phyloP scores from a whole-genome alignment of 2,329 filamentous ascomycete genomes.

The Coleophoma cylindrospora region DNA sequence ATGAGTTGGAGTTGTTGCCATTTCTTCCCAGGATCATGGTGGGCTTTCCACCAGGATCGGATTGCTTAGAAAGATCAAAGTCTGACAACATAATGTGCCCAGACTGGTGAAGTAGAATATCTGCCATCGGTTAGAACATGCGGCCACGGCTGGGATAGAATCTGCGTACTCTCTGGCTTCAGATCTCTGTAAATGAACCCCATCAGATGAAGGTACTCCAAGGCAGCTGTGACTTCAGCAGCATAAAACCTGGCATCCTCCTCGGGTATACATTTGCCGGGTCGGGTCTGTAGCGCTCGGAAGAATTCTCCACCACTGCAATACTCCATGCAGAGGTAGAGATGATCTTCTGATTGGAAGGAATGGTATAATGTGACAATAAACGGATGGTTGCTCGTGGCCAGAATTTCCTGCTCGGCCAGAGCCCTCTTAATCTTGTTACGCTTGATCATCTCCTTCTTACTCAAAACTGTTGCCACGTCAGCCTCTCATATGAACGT shows the following conservation, averaged over 20 bases:
- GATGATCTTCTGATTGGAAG: conserved; percentile 96
- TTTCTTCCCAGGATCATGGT: conserved; percentile 92
- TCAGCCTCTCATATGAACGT: conserved; percentile 9
- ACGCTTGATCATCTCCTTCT: conserved; percentile 99
- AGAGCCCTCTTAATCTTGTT: conserved; percentile 99
- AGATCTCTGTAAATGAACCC: conserved; percentile 98
- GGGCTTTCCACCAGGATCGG: conserved; percentile 88
- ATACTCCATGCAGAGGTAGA: conserved; percentile 99
- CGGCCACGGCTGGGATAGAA: too few species aligned
- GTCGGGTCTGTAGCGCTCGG: conserved; percentile 88
- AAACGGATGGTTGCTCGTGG: conserved; percentile 97
- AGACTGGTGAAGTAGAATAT: conserved; percentile 97
- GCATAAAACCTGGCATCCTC: conserved; percentile 97
- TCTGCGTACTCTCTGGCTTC: conserved; percentile 84
- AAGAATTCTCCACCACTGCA: conserved; percentile 99
- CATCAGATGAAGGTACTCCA: conserved; percentile 98
- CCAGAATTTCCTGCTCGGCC: conserved; percentile 95
- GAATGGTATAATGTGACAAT: conserved; percentile 98
- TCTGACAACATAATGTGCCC: conserved; percentile 99
- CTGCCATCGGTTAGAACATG: conserved; percentile 44
- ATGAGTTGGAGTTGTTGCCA: conserved; percentile 76
- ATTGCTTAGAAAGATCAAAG: conserved; percentile 98
- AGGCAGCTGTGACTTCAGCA: conserved; percentile 90
- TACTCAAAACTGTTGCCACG: conserved; percentile 73
- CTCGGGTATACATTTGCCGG: conserved; percentile 95